Percentiles rank a stretch among this genome's conserved stretches.
Evolutionary conservation across 164 flowering plant genomes (phyloP).

Genomic region (Echeveria elegans): DNA sequence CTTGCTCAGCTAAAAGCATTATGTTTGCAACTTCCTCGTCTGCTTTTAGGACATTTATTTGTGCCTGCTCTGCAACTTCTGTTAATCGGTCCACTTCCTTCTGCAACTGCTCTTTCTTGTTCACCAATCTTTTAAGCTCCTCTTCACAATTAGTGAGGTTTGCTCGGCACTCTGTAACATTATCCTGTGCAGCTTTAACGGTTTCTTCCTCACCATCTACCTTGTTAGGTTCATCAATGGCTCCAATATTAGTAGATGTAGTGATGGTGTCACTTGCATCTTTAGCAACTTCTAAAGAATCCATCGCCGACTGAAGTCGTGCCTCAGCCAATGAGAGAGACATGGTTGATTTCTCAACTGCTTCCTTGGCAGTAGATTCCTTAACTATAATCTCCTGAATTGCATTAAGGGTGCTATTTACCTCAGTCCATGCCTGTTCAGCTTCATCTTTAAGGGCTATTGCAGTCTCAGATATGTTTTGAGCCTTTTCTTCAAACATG

Average conservation of each 20-base stretch:
- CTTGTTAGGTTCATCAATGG: constrained; percentile 23
- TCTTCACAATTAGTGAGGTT: constrained; percentile 46
- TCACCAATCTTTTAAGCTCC: constrained; percentile 50
- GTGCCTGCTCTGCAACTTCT: constrained; percentile 64
- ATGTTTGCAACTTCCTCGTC: constrained; percentile 91
- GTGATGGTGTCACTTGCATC: constrained; percentile 11
- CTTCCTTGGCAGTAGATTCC: constrained; percentile 63
- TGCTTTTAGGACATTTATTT: constrained; percentile 60
- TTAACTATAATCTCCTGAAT: constrained; percentile 52
- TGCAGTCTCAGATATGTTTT: constrained; percentile 80
- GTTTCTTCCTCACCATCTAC: constrained; percentile 31
- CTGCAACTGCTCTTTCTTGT: constrained; percentile 68
- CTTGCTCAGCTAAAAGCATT: constrained; percentile 94
- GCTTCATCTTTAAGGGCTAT: constrained; percentile 84
- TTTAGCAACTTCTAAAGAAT: constrained; percentile 32
- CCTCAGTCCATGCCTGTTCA: constrained; percentile 54
- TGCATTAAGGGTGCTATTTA: constrained; percentile 31
- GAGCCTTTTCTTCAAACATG: constrained; percentile 93
- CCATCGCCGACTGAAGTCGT: constrained; percentile 55
- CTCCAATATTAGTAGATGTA: constrained; percentile 20
- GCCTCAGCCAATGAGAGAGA: constrained; percentile 88
- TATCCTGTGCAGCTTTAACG: constrained; percentile 46
- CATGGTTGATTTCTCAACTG: constrained; percentile 78
- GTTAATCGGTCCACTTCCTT: constrained; percentile 64
- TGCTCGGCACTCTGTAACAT: constrained; percentile 39